Evolutionary conservation across 345 rosid species (phyloP).

Genomic region (Hibiscus syriacus): DNA sequence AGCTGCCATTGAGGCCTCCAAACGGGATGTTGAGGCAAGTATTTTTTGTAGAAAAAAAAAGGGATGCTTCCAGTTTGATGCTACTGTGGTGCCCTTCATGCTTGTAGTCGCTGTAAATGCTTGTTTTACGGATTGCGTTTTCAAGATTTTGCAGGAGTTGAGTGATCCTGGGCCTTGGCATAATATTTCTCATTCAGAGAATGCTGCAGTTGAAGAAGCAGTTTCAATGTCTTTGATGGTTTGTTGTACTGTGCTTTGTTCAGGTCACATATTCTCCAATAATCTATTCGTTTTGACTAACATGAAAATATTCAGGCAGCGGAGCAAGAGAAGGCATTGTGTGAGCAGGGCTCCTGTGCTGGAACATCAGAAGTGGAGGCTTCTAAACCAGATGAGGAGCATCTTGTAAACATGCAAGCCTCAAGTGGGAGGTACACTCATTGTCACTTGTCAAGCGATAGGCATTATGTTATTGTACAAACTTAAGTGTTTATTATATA

Average conservation of each 20-base stretch:
- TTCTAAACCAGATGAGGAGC: conserved; percentile 32
- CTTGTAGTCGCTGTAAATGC: background rate
- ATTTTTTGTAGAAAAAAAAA: background rate
- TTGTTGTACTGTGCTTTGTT: conserved; percentile 11
- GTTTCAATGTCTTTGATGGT: conserved; percentile 67
- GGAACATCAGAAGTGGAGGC: conserved; percentile 40
- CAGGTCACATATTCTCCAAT: conserved; percentile 1
- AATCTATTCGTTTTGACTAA: conserved; percentile 10
- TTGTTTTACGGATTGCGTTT: conserved; percentile 8
- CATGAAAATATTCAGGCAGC: conserved; percentile 47
- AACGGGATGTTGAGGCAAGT: conserved; percentile 52
- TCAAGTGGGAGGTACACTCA: conserved; percentile 64
- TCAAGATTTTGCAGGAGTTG: conserved; percentile 24
- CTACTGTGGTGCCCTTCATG: background rate
- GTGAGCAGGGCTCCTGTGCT: conserved; percentile 31
- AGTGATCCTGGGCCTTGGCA: background rate
- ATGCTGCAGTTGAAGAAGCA: conserved; percentile 57
- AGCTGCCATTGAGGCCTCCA: conserved; percentile 99
- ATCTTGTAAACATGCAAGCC: conserved; percentile 27
- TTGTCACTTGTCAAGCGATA: background rate
- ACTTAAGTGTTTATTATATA: background rate
- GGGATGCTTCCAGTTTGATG: background rate
- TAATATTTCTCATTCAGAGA: background rate
- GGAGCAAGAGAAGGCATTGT: conserved; percentile 58
- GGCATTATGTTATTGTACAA: background rate